Evolutionary conservation across 352 stramenopile genomes (phyloP).

Genomic region (Globisporangium spiculum): DNA sequence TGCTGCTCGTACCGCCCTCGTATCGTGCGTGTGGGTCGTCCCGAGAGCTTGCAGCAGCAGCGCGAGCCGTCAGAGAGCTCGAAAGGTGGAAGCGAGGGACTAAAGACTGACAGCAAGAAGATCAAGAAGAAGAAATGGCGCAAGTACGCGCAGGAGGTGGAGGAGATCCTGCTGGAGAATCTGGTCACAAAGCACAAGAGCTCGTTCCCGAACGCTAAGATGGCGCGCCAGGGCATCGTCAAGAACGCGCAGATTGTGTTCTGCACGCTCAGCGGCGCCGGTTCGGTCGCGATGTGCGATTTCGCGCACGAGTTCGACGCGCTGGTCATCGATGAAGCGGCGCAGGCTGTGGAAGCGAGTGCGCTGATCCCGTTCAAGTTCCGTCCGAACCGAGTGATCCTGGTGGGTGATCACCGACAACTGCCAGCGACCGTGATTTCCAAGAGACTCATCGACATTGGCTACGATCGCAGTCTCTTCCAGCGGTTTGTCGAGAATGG

Average conservation of each 20-base stretch:
- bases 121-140: conserved; percentile 66
- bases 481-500: conserved; percentile 91
- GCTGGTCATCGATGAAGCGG: conserved; percentile 97
- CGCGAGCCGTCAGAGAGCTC: conserved; percentile 22
- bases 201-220: conserved; percentile 49
- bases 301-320: conserved; percentile 94
- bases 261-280: conserved; percentile 79
- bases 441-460: conserved; percentile 73
- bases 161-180: conserved; percentile 69
- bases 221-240: conserved; percentile 64
- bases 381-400: conserved; percentile 67
- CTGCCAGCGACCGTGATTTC: conserved; percentile 97
- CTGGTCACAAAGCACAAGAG: conserved; percentile 61
- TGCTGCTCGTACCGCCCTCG: conserved; percentile 51
- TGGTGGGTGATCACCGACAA: conserved; percentile 96
- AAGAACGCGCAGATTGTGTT: conserved; percentile 82
- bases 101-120: conserved; percentile 33
- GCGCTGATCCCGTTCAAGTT: conserved; percentile 97
- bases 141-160: conserved; percentile 69
- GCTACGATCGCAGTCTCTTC: conserved; percentile 95
- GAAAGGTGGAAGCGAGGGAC: conserved; percentile 16
- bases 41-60: conserved; percentile 47
- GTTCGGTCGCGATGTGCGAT: conserved; percentile 78
- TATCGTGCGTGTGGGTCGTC: conserved; percentile 68
- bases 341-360: conserved; percentile 95